Evolutionary conservation across 371 early-diverging fungal species (phyloP).

Genomic region (Mortierella sp.): DNA sequence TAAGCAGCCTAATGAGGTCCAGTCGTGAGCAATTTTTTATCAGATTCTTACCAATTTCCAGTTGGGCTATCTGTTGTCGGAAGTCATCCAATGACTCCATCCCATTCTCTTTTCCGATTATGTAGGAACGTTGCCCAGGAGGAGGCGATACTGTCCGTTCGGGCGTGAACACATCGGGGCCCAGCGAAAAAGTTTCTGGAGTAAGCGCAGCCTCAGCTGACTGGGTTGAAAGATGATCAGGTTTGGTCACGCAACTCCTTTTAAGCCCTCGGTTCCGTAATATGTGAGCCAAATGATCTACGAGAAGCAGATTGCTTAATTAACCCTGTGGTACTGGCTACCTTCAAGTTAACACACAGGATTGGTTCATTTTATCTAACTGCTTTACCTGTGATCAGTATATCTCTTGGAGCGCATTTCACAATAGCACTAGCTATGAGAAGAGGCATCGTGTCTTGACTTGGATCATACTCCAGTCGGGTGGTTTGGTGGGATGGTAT

Average conservation of each 20-base stretch:
- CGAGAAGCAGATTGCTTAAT: neutral
- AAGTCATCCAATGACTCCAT: neutral
- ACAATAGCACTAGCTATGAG: neutral
- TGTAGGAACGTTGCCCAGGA: neutral
- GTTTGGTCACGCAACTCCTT: neutral
- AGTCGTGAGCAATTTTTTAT: neutral
- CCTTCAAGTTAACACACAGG: too few relatives aligned
- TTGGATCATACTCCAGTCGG: neutral
- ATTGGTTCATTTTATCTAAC: neutral
- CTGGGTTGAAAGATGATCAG: neutral
- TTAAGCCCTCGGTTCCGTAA: neutral
- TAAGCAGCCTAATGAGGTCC: neutral
- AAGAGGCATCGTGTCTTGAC: neutral
- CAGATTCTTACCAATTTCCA: neutral
- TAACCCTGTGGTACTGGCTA: too few relatives aligned
- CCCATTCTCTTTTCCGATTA: neutral
- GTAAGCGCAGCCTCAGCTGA: neutral
- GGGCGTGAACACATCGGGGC: neutral
- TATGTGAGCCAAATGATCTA: neutral
- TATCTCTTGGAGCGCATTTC: neutral
- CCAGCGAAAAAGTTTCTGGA: neutral
- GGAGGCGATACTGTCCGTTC: constrained; percentile 2
- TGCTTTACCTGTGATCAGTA: neutral
- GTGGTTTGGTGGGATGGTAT: neutral
- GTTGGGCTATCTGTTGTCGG: neutral